These are phyloP conservation scores for Phytopythium vexans DNA, from an alignment of 352 stramenopile genomes.

Conservation along the genomic window DNA sequence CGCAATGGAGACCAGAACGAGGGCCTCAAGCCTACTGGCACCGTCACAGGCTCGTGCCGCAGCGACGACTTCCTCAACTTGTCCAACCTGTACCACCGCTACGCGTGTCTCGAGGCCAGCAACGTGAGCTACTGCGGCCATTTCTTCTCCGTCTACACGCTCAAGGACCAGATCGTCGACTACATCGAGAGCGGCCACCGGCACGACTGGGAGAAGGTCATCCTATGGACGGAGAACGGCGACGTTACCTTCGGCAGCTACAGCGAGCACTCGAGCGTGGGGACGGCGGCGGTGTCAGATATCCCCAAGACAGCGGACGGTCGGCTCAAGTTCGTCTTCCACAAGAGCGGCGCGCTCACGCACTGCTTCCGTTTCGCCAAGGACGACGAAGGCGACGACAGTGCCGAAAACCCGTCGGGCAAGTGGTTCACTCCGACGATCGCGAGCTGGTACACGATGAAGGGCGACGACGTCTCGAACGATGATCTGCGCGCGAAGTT, in stretches of 20 bases:
- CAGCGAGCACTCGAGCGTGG: constrained; percentile 3
- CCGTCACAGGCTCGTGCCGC: constrained; percentile 10
- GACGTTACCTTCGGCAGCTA: constrained; percentile 4
- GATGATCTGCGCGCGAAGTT: constrained; percentile 3
- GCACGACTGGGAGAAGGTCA: neutral
- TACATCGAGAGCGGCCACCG: neutral
- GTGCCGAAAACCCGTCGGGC: constrained; percentile 6
- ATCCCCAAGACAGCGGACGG: constrained; percentile 3
- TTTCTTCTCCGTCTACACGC: constrained; percentile 9
- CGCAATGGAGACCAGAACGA: constrained; percentile 6
- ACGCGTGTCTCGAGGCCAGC: constrained; percentile 7
- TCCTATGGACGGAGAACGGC: constrained; percentile 7
- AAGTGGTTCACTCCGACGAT: constrained; percentile 5
- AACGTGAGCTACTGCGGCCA: constrained; percentile 9
- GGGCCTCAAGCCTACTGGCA: constrained; percentile 6
- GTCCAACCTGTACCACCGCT: constrained; percentile 15
- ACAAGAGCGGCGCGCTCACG: constrained; percentile 6
- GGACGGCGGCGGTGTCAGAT: neutral
- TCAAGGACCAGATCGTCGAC: neutral
- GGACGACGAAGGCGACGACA: constrained; percentile 1
- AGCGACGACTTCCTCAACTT: constrained; percentile 9
- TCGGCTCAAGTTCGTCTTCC: constrained; percentile 13
- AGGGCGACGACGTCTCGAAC: constrained; percentile 12
- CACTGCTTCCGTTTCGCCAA: constrained; percentile 9
- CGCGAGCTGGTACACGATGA: constrained; percentile 18